Conservation (phyloP, 1,284 basidiomycete genomes). For the Puccinia polysora region DNA sequence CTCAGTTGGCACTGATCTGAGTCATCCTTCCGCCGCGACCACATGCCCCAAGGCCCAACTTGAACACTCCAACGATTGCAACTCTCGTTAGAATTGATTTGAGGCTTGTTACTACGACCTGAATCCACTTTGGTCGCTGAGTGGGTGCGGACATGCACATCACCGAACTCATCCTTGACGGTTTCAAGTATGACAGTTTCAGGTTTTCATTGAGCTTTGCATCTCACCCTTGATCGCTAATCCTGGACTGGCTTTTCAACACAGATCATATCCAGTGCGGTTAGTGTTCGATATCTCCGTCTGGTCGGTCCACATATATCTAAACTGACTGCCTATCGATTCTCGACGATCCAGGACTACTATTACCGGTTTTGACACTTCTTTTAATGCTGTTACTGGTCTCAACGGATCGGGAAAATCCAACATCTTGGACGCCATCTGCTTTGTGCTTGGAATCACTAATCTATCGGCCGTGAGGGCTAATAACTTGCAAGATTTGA, state of each 20-base stretch:
- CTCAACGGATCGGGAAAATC: constrained; percentile 69
- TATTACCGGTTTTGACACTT: constrained; percentile 55
- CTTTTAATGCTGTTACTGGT: constrained; percentile 57
- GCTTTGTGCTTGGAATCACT: constrained; percentile 92
- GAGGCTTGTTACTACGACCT: no score
- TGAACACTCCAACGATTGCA: no score
- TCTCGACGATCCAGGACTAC: constrained; percentile 53
- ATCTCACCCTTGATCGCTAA: neutral
- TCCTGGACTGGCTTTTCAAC: neutral
- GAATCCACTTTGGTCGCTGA: no score
- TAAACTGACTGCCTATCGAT: constrained; percentile 3
- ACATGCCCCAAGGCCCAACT: no score
- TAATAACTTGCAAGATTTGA: constrained; percentile 91
- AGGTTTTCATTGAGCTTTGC: neutral
- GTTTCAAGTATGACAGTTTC: constrained; percentile 54
- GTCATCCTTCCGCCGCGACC: no score
- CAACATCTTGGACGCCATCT: constrained; percentile 95
- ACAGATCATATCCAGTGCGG: constrained; percentile 37
- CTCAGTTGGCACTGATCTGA: no score
- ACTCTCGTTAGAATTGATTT: no score
- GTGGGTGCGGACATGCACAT: constrained; percentile 54
- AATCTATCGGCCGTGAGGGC: constrained; percentile 91
- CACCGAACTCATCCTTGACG: constrained; percentile 56
- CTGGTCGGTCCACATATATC: neutral
- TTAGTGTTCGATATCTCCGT: constrained; percentile 2